Percentiles rank a stretch among this genome's conserved stretches.
These are phyloP conservation scores for Dorcoceras hygrometricum DNA, from an alignment of 257 asterid genomes.

Conservation along the genomic window DNA sequence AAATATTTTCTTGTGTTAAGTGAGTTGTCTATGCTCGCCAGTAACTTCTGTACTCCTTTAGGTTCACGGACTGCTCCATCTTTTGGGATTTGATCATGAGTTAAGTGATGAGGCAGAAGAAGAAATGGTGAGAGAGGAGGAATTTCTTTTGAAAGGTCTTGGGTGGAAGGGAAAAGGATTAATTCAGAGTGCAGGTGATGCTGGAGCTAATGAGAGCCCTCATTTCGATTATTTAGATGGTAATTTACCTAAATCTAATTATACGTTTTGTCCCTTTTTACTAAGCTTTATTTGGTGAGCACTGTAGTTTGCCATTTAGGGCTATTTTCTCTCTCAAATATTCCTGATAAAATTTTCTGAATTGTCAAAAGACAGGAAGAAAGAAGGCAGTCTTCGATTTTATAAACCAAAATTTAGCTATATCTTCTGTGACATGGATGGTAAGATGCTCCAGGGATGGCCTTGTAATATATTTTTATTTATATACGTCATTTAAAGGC, in stretches of 20 bases:
- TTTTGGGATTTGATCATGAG: constrained; percentile 97
- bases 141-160: constrained; percentile 63
- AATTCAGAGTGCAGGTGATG: constrained; percentile 71
- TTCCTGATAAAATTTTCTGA: constrained; percentile 49
- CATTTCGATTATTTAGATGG: constrained; percentile 53
- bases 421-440: constrained; percentile 99
- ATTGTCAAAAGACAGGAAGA: constrained; percentile 98
- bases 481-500: not conserved
- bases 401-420: constrained; percentile 84
- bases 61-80: constrained; percentile 98
- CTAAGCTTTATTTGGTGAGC: constrained; percentile 20
- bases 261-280: constrained; percentile 21
- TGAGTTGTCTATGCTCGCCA: constrained; percentile 16
- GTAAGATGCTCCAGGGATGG: constrained; percentile 40
- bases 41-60: constrained; percentile 26
- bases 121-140: constrained; percentile 97
- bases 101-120: constrained; percentile 88
- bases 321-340: constrained; percentile 42
- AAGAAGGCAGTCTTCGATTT: constrained; percentile 91
- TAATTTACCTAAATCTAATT: constrained; percentile 35
- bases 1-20: constrained; percentile 8
- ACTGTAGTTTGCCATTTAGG: constrained; percentile 32
- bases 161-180: constrained; percentile 98
- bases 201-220: constrained; percentile 46
- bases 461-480: not conserved